Evolutionary conservation across 176 grass and related monocot genomes (phyloP).

Genomic region (Raddia distichophylla): DNA sequence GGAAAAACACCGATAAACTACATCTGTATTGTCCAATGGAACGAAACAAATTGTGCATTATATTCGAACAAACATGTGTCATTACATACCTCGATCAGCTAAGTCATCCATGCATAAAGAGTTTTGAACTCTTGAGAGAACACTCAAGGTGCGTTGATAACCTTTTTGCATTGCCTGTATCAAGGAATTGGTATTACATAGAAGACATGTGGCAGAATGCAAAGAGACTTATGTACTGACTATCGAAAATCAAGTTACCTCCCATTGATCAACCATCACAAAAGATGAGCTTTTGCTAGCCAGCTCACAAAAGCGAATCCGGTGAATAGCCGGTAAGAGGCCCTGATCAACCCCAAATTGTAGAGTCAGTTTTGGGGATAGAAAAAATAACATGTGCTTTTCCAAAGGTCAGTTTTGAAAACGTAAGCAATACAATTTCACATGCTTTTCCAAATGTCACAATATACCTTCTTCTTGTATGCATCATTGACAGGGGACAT

Average conservation of each 20-base stretch:
- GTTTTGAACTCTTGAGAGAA: slow-evolving; percentile 58
- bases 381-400: not conserved
- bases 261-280: slow-evolving; percentile 91
- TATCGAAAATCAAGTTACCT: slow-evolving; percentile 58
- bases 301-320: slow-evolving; percentile 68
- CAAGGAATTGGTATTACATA: not conserved
- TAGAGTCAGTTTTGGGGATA: not conserved
- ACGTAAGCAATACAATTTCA: not conserved
- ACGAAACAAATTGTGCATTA: not conserved
- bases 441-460: not conserved
- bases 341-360: slow-evolving; percentile 48
- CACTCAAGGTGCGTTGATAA: slow-evolving; percentile 72
- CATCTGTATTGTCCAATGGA: not conserved
- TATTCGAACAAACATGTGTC: not conserved
- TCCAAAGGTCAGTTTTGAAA: not conserved
- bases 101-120: slow-evolving; percentile 51
- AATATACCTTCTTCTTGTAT: slow-evolving; percentile 79
- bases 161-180: slow-evolving; percentile 69
- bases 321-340: slow-evolving; percentile 57
- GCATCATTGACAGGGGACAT: slow-evolving; percentile 94
- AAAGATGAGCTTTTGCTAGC: slow-evolving; percentile 71
- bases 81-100: slow-evolving; percentile 53
- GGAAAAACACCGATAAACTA: not conserved
- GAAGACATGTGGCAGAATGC: not conserved
- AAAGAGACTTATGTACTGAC: not conserved